Evolutionary conservation across 2,329 filamentous ascomycete species (phyloP), one percentile per base, ranked within the genome.

Genomic region (Graphium sp.): DNA sequence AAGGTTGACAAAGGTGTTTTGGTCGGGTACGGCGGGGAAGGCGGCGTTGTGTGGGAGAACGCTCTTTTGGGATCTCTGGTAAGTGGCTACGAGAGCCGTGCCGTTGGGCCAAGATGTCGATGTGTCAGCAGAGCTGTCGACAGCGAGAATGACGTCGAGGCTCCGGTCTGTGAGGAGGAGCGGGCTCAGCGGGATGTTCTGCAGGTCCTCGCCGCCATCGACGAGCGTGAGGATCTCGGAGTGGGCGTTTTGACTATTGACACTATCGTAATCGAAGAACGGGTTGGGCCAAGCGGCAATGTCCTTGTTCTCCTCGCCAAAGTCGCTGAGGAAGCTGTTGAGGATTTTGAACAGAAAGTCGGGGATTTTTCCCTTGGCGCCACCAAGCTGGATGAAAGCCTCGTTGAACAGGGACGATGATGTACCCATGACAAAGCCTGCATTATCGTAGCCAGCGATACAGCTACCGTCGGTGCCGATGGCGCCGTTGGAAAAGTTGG

Each of bases 321-420:
- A 37, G 3, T 49, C 39, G 0, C 44, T 34, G 3, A 85, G 55
- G 6, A 84, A 46, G 13, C 49, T 38, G 4, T 48, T 44, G 10
- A 80, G 40, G 13, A 63, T 60, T 5, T 55, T 41, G 28, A 62
- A 56, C 21, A 82, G 49, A 19, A 62, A 49, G 1, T 55, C 45
- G 2, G 60, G 61, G 2, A 64, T 45, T 16, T 53, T 49, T 14
- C 50, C 48, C 7, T 48, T 46, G n/a, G n/a, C n/a, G n/a, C n/a
- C 48, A 13, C 44, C 48, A 31, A 87, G 56, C 8, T 69, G 52
- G 4, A 84, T 58, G 12, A 92, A 52, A 41, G 80, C 66, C 41
- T 73, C 60, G 53, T 92, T 93, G 62, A 93, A 93, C 2, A 93
- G 61, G 1, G 79, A 77, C 2, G 75, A 82, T 14, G 76, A 83